Base-by-base conservation (phyloP, 495 filamentous ascomycete genomes). In the Cladorrhinum samala region DNA sequence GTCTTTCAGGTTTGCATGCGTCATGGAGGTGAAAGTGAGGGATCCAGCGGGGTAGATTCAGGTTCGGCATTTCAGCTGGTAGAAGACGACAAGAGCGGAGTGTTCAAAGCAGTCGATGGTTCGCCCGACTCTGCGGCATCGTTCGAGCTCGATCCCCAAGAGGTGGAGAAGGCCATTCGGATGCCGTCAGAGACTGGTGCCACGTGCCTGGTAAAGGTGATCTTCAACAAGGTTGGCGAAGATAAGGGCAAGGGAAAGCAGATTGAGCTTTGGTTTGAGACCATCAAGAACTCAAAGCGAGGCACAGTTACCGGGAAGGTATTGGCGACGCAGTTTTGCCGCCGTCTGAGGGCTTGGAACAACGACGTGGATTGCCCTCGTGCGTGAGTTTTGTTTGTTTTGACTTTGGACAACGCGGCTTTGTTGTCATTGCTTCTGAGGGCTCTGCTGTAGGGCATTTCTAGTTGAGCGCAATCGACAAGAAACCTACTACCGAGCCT, bases 261-360 rank as follows among this genome's bases (percentile, higher is more conserved):
- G 19, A 18, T 44, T 40, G 53, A 49, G n/a, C 21, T 67, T 2
- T 50, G 57, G 20, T 52, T 59, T 23, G 63, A 61, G 40, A 50
- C 21, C 48, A 41, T 39, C 51, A 4, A 24, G 53, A 43, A 46
- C 19, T 24, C 50, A 37, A 43, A 40, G 44, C 14, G 45, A 39
- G 18, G 49, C 59, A 16, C 16, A 57, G 11, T 60, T 39, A 60
- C 38, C 18, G 72, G 72, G 4, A 54, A 53, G 44, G 50, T 71
- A 14, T 71, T 74, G 17, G 57, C 54, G 5, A 53, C 66, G n/a
- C 44, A 57, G 7, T 70, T 76, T 14, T 66, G 63, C 17, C 53
- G 55, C 21, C 66, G 71, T 60, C 27, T 70, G 43, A 49, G 47
- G 38, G 14, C 3, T 0, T 58, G 66, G 45, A 71, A 69, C 19